phyloP scores from a whole-genome alignment of 495 filamentous ascomycete genomes.

The Penicillium malachiteum region DNA sequence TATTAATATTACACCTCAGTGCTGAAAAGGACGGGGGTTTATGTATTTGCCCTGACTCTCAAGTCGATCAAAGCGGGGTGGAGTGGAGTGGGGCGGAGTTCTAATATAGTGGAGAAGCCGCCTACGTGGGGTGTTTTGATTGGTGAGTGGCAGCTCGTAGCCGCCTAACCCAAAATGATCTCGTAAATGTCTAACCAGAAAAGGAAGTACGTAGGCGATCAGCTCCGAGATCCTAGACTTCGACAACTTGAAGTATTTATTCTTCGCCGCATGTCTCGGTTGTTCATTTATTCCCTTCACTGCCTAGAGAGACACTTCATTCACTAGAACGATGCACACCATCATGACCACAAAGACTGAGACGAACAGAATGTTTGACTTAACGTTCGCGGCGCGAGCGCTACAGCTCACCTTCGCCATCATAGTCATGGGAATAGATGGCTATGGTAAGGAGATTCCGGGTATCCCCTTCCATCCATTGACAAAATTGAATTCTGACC shows the following conservation, averaged over 20 bases:
- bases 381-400: slow-evolving; percentile 18
- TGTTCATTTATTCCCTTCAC: not conserved
- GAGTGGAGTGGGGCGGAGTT: too few species aligned
- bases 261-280: not conserved
- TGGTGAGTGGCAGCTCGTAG: not conserved
- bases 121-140: not conserved
- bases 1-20: not conserved
- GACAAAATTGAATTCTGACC: too few species aligned
- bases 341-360: slow-evolving; percentile 14
- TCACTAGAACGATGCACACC: too few species aligned
- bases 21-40: not conserved
- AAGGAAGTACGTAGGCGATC: not conserved
- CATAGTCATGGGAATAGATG: slow-evolving; percentile 30
- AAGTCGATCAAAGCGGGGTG: too few species aligned
- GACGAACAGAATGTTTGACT: slow-evolving; percentile 19
- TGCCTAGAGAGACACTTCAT: too few species aligned
- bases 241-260: not conserved
- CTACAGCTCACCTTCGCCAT: slow-evolving; percentile 31
- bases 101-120: too few species aligned
- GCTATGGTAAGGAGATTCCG: slow-evolving; percentile 26
- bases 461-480: slow-evolving; percentile 10
- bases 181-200: slow-evolving; percentile 2
- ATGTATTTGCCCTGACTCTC: too few species aligned
- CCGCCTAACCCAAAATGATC: not conserved
- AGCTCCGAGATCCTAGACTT: not conserved